Evolutionary conservation across 257 asterid genomes (phyloP).

Genomic region (Solanum megistacrolobum): DNA sequence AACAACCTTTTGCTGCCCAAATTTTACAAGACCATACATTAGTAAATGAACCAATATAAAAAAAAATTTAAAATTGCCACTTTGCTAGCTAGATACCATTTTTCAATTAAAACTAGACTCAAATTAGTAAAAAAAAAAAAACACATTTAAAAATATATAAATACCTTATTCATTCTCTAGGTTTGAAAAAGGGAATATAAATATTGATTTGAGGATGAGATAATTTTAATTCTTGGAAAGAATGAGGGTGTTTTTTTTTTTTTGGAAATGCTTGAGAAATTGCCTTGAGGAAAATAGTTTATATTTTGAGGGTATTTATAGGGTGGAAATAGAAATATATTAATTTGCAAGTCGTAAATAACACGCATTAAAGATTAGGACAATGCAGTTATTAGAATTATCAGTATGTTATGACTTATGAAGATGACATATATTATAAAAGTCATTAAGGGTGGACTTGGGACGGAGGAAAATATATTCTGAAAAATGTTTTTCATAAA

Average conservation of each 20-base stretch:
- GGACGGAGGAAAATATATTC: background rate
- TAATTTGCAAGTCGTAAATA: background rate
- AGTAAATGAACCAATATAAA: background rate
- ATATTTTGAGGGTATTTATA: background rate
- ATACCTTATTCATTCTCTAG: background rate
- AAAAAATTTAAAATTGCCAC: too few relatives aligned
- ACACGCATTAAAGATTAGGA: background rate
- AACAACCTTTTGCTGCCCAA: constrained; percentile 1
- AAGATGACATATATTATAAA: background rate
- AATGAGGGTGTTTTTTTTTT: background rate
- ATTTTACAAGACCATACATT: background rate
- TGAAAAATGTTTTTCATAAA: too few relatives aligned
- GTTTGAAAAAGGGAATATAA: background rate
- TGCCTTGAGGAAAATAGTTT: background rate
- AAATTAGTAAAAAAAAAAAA: background rate
- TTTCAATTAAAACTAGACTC: background rate
- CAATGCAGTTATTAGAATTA: background rate
- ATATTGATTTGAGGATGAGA: background rate
- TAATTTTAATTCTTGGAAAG: background rate
- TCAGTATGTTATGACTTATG: background rate
- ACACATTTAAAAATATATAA: background rate
- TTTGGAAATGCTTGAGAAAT: background rate
- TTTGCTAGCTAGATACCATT: background rate
- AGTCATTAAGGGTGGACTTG: background rate
- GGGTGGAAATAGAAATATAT: background rate